These are phyloP conservation scores for Delitschia confertaspora DNA, from an alignment of 495 filamentous ascomycete species.

Conservation along the genomic window DNA sequence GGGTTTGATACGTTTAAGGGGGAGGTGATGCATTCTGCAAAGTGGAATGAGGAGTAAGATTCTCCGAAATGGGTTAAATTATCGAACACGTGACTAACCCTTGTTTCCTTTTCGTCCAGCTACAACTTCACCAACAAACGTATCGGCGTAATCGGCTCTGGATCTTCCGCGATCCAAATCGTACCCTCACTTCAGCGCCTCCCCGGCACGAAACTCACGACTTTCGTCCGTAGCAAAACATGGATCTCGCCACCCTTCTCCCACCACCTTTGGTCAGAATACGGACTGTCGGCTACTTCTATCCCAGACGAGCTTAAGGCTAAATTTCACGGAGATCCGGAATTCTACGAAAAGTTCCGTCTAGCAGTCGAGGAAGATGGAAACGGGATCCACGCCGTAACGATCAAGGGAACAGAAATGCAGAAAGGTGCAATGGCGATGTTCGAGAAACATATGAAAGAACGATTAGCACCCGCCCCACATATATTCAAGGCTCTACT, in stretches of 20 bases:
- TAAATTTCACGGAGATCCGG: constrained; percentile 14
- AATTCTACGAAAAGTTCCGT: constrained; percentile 31
- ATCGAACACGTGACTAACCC: not conserved
- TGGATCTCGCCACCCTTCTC: constrained; percentile 34
- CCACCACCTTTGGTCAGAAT: constrained; percentile 22
- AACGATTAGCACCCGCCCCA: constrained; percentile 26
- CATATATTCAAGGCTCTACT: constrained; percentile 30
- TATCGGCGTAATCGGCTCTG: constrained; percentile 33
- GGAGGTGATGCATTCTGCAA: constrained; percentile 34
- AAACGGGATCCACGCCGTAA: constrained; percentile 32
- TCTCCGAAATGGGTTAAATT: not conserved
- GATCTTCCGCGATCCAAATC: constrained; percentile 34
- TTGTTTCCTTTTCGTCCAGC: constrained; percentile 1
- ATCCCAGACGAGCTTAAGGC: constrained; percentile 8
- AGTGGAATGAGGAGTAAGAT: constrained; percentile 28
- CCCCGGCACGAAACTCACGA: constrained; percentile 22
- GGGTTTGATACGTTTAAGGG: constrained; percentile 31
- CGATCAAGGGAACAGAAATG: constrained; percentile 27
- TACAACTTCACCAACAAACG: constrained; percentile 34
- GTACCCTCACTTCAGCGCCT: constrained; percentile 31
- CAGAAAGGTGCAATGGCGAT: constrained; percentile 26
- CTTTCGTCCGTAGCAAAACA: constrained; percentile 31
- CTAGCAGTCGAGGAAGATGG: constrained; percentile 31
- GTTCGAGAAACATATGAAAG: constrained; percentile 31
- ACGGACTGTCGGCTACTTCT: constrained; percentile 19